phyloP scores from a whole-genome alignment of 176 grass and related monocot genomes.

The Zizania latifolia region DNA sequence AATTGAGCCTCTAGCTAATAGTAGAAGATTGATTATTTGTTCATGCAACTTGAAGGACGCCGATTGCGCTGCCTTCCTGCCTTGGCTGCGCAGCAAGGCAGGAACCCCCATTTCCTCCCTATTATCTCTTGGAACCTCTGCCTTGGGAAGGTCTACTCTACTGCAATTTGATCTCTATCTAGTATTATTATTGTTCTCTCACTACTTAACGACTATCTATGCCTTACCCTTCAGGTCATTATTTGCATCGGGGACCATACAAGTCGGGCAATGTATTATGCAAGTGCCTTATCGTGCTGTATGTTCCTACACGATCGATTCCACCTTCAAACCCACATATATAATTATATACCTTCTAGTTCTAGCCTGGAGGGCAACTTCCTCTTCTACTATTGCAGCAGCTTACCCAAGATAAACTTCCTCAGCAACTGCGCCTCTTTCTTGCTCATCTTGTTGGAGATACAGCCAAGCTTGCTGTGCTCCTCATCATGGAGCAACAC shows the following conservation, averaged over 20 bases:
- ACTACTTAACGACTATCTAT: background rate
- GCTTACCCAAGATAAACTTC: slow-evolving; percentile 39
- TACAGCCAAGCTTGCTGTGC: slow-evolving; percentile 25
- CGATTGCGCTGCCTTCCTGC: slow-evolving; percentile 26
- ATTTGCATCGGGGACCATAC: slow-evolving; percentile 35
- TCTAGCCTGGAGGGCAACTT: too few species aligned
- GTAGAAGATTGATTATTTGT: background rate
- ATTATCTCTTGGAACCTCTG: slow-evolving; percentile 37
- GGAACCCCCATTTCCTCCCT: slow-evolving; percentile 37
- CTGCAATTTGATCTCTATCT: background rate
- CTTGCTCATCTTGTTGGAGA: slow-evolving; percentile 16
- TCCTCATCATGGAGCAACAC: slow-evolving; percentile 54
- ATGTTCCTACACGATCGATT: slow-evolving; percentile 11
- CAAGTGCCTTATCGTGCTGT: slow-evolving; percentile 40
- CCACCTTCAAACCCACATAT: too few species aligned
- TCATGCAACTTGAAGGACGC: background rate
- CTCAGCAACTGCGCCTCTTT: slow-evolving; percentile 8
- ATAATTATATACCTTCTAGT: too few species aligned
- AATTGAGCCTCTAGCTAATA: too few species aligned
- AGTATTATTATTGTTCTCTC: background rate
- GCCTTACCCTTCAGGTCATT: slow-evolving; percentile 33
- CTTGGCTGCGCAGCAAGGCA: slow-evolving; percentile 40
- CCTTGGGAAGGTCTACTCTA: slow-evolving; percentile 41
- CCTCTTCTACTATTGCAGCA: slow-evolving; percentile 42
- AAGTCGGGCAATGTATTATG: slow-evolving; percentile 45